These are phyloP conservation scores for Oryza nivara DNA, from an alignment of 176 grass and related monocot genomes.

Conservation along the genomic window DNA sequence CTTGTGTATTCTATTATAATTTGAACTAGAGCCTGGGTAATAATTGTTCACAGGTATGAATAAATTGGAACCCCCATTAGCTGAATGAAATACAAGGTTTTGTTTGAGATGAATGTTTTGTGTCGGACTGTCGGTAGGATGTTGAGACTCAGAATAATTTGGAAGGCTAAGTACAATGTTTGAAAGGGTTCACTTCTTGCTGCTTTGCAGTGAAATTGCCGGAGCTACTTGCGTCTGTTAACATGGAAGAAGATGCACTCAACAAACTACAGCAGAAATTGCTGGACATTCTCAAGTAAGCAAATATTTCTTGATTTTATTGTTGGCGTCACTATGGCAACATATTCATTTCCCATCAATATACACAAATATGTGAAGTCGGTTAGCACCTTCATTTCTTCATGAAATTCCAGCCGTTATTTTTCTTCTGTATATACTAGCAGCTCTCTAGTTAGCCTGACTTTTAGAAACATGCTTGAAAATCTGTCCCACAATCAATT, in stretches of 20 bases:
- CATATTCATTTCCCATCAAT: slow-evolving; percentile 10
- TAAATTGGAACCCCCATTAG: no score
- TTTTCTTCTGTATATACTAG: slow-evolving; percentile 3
- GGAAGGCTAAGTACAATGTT: neutral
- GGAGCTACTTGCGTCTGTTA: slow-evolving; percentile 84
- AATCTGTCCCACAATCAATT: neutral
- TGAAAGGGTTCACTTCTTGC: slow-evolving; percentile 11
- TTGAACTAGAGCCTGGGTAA: no score
- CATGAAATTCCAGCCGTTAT: neutral
- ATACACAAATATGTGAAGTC: neutral
- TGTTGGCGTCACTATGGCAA: slow-evolving; percentile 4
- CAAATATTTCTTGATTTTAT: slow-evolving; percentile 22
- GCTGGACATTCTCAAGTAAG: slow-evolving; percentile 94
- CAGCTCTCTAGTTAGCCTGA: neutral
- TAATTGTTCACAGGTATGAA: no score
- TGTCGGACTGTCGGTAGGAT: neutral
- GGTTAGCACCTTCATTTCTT: neutral
- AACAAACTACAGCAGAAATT: slow-evolving; percentile 81
- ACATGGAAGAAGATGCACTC: slow-evolving; percentile 88
- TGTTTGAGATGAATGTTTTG: slow-evolving; percentile 2
- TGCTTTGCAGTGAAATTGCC: slow-evolving; percentile 82
- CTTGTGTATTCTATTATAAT: no score
- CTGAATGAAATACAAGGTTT: neutral
- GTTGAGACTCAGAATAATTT: neutral
- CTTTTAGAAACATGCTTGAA: neutral